Evolutionary conservation across 2,329 filamentous ascomycete genomes (phyloP).

Genomic region (Beauveria asiatica): DNA sequence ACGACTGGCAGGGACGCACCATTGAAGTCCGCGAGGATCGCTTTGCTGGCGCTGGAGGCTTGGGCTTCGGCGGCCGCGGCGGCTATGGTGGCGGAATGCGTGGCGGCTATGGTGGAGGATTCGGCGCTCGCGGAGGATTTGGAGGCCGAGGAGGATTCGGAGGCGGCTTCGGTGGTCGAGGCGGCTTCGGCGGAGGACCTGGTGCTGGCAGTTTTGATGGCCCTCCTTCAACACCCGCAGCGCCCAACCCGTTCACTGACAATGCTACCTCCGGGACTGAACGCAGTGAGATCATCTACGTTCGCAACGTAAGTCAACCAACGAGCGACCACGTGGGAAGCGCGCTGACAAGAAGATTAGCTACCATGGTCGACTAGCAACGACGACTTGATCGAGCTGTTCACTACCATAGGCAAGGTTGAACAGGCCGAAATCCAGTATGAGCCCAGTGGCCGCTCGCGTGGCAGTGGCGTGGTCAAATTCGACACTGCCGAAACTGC

Average conservation of each 20-base stretch:
- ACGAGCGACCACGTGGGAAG: not conserved
- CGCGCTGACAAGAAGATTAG: conserved; percentile 33
- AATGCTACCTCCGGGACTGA: conserved; percentile 82
- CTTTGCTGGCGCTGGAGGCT: conserved; percentile 62
- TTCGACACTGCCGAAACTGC: conserved; percentile 79
- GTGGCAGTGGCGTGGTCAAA: conserved; percentile 91
- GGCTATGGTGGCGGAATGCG: conserved; percentile 51
- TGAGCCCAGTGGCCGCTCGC: conserved; percentile 89
- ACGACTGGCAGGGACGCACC: conserved; percentile 91
- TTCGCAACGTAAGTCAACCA: conserved; percentile 74
- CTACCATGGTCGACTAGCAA: conserved; percentile 99
- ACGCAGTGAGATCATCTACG: conserved; percentile 76
- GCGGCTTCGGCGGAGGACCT: conserved; percentile 37
- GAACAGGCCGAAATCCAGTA: conserved; percentile 99
- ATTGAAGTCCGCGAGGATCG: conserved; percentile 95
- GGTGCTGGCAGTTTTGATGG: conserved; percentile 38
- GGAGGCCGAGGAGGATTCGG: conserved; percentile 42
- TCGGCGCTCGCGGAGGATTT: conserved; percentile 39
- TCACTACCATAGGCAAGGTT: conserved; percentile 96
- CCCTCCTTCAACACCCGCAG: conserved; percentile 36
- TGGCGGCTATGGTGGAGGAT: conserved; percentile 50
- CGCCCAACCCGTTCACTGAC: conserved; percentile 90
- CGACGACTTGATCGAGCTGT: conserved; percentile 91
- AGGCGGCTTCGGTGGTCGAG: conserved; percentile 43
- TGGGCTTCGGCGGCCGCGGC: conserved; percentile 45